Evolutionary conservation across 345 rosid genomes (phyloP).

Genomic region (Hibiscus mutabilis): DNA sequence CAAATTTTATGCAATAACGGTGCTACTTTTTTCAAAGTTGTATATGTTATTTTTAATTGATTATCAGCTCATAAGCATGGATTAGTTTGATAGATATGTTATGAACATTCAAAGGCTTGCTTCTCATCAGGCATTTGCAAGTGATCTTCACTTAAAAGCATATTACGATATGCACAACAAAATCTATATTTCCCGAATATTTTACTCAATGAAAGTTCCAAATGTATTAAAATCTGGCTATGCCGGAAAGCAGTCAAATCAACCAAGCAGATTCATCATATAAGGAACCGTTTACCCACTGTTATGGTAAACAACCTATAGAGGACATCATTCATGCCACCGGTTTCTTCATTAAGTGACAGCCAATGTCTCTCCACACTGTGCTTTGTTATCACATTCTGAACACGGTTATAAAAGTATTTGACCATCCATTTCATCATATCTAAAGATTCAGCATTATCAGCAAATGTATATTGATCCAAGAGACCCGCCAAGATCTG

Average conservation of each 20-base stretch:
- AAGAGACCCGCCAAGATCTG: conserved; percentile 88
- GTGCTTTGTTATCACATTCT: conserved; percentile 53
- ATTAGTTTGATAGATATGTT: background rate
- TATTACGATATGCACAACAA: background rate
- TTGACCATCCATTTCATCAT: conserved; percentile 83
- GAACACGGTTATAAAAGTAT: conserved; percentile 75
- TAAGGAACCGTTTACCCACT: conserved; percentile 24
- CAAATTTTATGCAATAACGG: background rate
- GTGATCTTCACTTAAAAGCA: too few species aligned
- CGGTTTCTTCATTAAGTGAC: conserved; percentile 89
- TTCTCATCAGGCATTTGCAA: conserved; percentile 5
- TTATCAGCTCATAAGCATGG: background rate
- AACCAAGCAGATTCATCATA: background rate
- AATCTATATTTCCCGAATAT: background rate
- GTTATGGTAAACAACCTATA: conserved; percentile 62
- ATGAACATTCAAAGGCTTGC: background rate
- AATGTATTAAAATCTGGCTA: background rate
- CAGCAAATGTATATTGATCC: conserved; percentile 72
- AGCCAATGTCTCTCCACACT: conserved; percentile 61
- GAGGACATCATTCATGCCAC: conserved; percentile 97
- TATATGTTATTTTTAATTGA: background rate
- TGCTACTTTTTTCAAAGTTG: background rate
- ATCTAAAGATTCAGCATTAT: conserved; percentile 55
- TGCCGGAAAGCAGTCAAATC: background rate
- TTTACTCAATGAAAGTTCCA: background rate